Conservation (phyloP, 2,329 filamentous ascomycete species). For the Calonectria honghensis region DNA sequence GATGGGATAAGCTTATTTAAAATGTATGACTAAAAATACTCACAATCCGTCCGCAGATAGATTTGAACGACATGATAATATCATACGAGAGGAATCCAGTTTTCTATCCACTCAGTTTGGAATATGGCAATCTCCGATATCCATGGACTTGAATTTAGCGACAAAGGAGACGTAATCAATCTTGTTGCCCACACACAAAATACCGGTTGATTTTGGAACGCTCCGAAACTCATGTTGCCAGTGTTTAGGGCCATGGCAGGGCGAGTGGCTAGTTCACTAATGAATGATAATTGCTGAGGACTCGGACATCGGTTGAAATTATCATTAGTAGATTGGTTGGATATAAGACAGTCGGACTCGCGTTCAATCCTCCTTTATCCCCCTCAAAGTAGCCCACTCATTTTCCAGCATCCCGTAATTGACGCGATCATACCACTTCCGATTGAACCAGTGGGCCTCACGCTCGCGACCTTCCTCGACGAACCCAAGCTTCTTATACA, state of each 20-base stretch:
- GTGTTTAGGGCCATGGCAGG: no score
- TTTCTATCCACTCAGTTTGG: no score
- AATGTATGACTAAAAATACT: background rate
- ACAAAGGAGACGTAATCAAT: background rate
- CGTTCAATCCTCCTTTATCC: slow-evolving; percentile 13
- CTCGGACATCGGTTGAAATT: background rate
- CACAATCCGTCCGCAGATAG: no score
- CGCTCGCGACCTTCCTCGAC: slow-evolving; percentile 64
- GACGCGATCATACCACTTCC: slow-evolving; percentile 62
- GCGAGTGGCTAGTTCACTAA: no score
- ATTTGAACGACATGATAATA: no score
- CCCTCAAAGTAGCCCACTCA: slow-evolving; percentile 59
- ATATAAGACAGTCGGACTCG: background rate
- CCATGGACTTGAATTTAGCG: background rate
- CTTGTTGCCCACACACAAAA: background rate
- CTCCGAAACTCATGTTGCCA: no score
- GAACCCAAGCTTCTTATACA: slow-evolving; percentile 69
- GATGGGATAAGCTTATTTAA: background rate
- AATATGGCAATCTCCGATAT: background rate
- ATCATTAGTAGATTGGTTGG: background rate
- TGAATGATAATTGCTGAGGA: background rate
- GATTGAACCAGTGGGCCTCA: slow-evolving; percentile 65
- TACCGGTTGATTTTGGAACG: no score
- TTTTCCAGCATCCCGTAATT: slow-evolving; percentile 61
- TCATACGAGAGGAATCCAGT: no score